These are phyloP conservation scores for Panicum virgatum DNA, from an alignment of 202 grass and related monocot genomes.

Conservation along the genomic window DNA sequence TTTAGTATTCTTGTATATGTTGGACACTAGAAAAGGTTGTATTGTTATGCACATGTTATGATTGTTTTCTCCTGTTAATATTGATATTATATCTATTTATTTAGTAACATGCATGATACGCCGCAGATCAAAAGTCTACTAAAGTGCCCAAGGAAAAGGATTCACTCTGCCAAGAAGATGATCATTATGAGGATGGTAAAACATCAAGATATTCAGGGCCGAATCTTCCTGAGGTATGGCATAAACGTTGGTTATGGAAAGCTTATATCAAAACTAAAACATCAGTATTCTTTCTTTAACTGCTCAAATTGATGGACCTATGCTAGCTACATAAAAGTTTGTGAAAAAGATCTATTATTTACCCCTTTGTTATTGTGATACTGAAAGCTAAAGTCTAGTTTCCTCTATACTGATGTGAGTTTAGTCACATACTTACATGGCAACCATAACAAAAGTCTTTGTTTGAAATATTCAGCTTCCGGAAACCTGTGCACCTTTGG, in stretches of 20 bases:
- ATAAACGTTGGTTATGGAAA: not conserved
- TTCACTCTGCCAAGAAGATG: not conserved
- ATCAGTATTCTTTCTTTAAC: not conserved
- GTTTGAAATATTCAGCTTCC: not conserved
- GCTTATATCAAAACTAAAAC: not conserved
- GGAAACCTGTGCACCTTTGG: not conserved
- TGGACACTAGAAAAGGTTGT: too few species aligned
- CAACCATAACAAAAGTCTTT: not conserved
- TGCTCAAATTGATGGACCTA: not conserved
- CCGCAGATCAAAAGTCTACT: not conserved
- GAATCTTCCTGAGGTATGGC: not conserved
- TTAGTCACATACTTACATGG: not conserved
- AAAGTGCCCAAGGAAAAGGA: not conserved
- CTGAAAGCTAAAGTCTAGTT: not conserved
- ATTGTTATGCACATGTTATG: not conserved
- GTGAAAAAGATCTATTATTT: not conserved
- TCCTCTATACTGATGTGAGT: not conserved
- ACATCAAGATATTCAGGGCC: not conserved
- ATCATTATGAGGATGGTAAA: not conserved
- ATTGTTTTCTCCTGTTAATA: not conserved
- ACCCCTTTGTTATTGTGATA: not conserved
- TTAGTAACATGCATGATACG: not conserved
- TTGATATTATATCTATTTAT: not conserved
- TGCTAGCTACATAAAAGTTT: not conserved
- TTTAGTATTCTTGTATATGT: not conserved